Percentiles rank a stretch among this genome's conserved stretches.
These are phyloP conservation scores for Hypomyces perniciosus DNA, from an alignment of 2,329 filamentous ascomycete species.

Conservation along the genomic window DNA sequence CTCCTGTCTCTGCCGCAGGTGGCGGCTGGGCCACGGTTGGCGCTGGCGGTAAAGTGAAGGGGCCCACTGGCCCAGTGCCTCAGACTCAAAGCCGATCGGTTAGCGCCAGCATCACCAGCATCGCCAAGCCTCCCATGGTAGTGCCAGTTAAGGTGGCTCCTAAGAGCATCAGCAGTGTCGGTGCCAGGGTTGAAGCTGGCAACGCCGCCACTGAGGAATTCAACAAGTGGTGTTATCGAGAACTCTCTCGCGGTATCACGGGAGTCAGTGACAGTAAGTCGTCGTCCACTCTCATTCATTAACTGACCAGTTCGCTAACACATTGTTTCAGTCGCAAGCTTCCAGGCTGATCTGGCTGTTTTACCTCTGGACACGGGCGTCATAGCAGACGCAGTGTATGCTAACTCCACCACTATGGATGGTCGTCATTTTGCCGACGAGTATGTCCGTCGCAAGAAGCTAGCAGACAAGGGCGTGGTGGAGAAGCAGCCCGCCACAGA, in stretches of 20 bases:
- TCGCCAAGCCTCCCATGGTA: slow-evolving; percentile 37
- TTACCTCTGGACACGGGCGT: slow-evolving; percentile 73
- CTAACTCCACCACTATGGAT: slow-evolving; percentile 81
- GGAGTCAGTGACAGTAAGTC: slow-evolving; percentile 47
- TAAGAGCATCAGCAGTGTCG: slow-evolving; percentile 40
- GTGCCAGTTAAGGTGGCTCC: slow-evolving; percentile 44
- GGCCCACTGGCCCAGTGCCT: slow-evolving; percentile 54
- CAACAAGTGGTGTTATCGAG: slow-evolving; percentile 80
- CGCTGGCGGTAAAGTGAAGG: slow-evolving; percentile 85
- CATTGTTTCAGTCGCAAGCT: slow-evolving; percentile 60
- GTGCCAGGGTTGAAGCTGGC: slow-evolving; percentile 31
- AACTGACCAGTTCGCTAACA: not conserved
- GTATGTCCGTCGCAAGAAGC: slow-evolving; percentile 85
- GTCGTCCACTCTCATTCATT: not conserved
- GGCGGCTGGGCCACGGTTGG: slow-evolving; percentile 90
- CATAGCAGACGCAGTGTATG: slow-evolving; percentile 86
- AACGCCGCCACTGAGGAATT: slow-evolving; percentile 77
- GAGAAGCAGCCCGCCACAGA: slow-evolving; percentile 62
- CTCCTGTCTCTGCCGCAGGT: slow-evolving; percentile 33
- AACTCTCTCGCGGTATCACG: slow-evolving; percentile 67
- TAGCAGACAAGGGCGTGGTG: slow-evolving; percentile 86
- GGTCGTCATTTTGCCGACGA: slow-evolving; percentile 91
- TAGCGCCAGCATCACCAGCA: slow-evolving; percentile 35
- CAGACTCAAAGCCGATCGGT: slow-evolving; percentile 41
- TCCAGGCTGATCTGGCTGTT: slow-evolving; percentile 67